Conservation (phyloP, 352 stramenopile species). For the Phytophthora cajani region DNA sequence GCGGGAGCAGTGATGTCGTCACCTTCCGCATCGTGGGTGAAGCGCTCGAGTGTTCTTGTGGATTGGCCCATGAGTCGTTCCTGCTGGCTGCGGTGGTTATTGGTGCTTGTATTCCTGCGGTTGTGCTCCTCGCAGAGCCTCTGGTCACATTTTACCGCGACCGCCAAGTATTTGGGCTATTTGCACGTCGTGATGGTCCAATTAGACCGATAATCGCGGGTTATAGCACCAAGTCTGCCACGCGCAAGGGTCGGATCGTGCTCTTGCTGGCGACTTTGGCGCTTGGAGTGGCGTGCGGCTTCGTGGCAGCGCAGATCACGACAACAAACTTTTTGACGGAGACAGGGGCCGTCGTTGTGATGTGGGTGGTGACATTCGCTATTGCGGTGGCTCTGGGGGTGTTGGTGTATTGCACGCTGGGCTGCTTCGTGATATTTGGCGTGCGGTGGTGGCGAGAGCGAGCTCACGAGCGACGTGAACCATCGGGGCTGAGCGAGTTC, state of each 20-base stretch:
- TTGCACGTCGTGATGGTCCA: slow-evolving; percentile 44
- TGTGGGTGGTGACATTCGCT: slow-evolving; percentile 58
- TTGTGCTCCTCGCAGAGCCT: slow-evolving; percentile 52
- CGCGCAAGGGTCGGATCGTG: slow-evolving; percentile 44
- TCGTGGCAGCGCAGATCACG: slow-evolving; percentile 46
- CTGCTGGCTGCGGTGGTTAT: slow-evolving; percentile 49
- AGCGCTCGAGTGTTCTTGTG: slow-evolving; percentile 56
- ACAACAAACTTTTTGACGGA: slow-evolving; percentile 47
- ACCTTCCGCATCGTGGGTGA: slow-evolving; percentile 65
- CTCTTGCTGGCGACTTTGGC: slow-evolving; percentile 40
- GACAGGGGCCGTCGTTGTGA: slow-evolving; percentile 35
- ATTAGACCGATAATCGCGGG: slow-evolving; percentile 37
- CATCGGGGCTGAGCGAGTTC: slow-evolving; percentile 24
- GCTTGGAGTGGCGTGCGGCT: slow-evolving; percentile 43
- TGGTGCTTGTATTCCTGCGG: slow-evolving; percentile 43
- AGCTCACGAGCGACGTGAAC: slow-evolving; percentile 12
- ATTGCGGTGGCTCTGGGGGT: slow-evolving; percentile 53
- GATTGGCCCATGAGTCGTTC: slow-evolving; percentile 49
- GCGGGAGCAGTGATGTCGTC: slow-evolving; percentile 26
- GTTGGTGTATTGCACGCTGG: slow-evolving; percentile 49
- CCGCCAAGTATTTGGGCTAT: slow-evolving; percentile 51
- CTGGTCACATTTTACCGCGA: slow-evolving; percentile 73
- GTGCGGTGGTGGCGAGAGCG: slow-evolving; percentile 49
- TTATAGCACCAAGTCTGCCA: slow-evolving; percentile 41
- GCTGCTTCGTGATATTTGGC: slow-evolving; percentile 52